These are phyloP conservation scores for Skeletonema marinoi DNA, from an alignment of 108 stramenopile species.

Conservation along the genomic window DNA sequence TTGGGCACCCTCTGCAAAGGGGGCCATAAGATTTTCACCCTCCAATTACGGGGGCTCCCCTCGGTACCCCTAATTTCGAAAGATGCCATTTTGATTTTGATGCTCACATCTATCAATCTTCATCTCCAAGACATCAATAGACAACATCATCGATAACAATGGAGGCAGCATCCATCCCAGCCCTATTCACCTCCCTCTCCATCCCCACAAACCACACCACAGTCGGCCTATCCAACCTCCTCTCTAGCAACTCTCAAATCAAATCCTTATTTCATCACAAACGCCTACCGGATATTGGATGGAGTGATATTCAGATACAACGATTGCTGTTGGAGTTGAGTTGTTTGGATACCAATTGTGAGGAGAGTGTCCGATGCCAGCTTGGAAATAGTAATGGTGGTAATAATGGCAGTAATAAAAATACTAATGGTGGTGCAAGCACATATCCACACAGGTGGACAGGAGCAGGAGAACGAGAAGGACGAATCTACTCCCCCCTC, in stretches of 20 bases:
- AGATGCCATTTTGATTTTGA: too few relatives aligned
- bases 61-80: too few relatives aligned
- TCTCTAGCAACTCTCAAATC: constrained; percentile 68
- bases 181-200: constrained; percentile 53
- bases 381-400: background rate
- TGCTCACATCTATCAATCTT: background rate
- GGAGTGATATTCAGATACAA: constrained; percentile 87
- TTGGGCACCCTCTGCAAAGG: too few relatives aligned
- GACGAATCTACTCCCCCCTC: constrained; percentile 89
- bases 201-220: constrained; percentile 82
- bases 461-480: constrained; percentile 99
- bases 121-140: background rate
- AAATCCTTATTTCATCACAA: constrained; percentile 74
- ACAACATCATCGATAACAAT: constrained; percentile 11
- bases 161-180: constrained; percentile 52
- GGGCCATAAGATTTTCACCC: too few relatives aligned
- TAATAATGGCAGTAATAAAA: too few relatives aligned
- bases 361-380: constrained; percentile 47
- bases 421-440: background rate
- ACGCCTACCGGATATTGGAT: constrained; percentile 76
- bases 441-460: constrained; percentile 65
- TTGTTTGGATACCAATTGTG: constrained; percentile 89
- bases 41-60: too few relatives aligned
- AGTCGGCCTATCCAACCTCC: constrained; percentile 76
- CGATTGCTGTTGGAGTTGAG: constrained; percentile 70